Conservation (phyloP, 1,284 basidiomycete genomes). For the Puccinia horiana region DNA sequence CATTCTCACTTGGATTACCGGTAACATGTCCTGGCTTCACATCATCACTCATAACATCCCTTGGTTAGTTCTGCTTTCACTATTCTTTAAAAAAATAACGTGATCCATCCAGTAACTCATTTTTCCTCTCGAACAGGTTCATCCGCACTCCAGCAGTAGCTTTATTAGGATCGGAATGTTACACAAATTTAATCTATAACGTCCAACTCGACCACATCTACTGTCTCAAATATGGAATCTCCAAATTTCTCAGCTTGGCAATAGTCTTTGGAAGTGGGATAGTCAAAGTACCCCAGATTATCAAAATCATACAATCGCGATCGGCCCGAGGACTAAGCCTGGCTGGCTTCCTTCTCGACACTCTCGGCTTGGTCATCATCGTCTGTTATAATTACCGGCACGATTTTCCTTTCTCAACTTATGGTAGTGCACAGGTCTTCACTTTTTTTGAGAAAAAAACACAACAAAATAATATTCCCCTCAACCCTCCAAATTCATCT, state of each 20-base stretch:
- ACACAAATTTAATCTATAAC: conserved; percentile 83
- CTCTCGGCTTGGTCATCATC: conserved; percentile 70
- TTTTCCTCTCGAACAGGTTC: conserved; percentile 17
- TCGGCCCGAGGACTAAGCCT: conserved; percentile 79
- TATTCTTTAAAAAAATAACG: not conserved
- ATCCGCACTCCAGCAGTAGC: conserved; percentile 35
- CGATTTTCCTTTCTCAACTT: conserved; percentile 87
- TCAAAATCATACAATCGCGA: conserved; percentile 64
- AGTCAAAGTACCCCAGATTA: conserved; percentile 88
- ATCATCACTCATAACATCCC: conserved; percentile 46
- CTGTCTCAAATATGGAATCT: conserved; percentile 87
- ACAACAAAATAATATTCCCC: not conserved
- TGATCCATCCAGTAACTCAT: not conserved
- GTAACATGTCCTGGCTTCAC: conserved; percentile 47
- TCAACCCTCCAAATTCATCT: not conserved
- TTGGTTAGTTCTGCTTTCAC: conserved; percentile 1
- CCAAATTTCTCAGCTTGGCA: conserved; percentile 86
- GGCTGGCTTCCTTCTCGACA: conserved; percentile 66
- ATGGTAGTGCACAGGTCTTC: conserved; percentile 63
- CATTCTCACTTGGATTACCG: conserved; percentile 39
- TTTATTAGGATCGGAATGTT: conserved; percentile 66
- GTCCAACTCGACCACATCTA: conserved; percentile 76
- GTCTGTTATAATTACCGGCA: conserved; percentile 74
- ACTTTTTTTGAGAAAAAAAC: not conserved
- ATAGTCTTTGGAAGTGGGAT: conserved; percentile 91